Base-by-base conservation (phyloP, 192 early-diverging fungal species). In the Chytriomyces hyalinus region DNA sequence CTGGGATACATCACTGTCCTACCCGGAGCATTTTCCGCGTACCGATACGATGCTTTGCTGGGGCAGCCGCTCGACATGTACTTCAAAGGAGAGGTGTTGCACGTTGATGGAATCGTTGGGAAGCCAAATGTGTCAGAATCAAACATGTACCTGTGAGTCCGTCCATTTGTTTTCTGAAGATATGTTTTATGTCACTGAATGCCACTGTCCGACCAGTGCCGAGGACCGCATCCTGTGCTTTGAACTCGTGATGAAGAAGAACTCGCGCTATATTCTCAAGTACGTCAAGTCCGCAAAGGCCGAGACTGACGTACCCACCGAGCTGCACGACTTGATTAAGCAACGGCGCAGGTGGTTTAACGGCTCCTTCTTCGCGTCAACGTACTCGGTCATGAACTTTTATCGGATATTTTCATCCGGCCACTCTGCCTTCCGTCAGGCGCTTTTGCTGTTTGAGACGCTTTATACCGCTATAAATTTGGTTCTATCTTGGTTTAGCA, bases 141-240 rank as follows among this genome's bases (percentile, higher is more conserved):
- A 36, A 83, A 87, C 68, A 79, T 87, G 80, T 84, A 81, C 65
- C 67, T 80, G 60, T 69, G 47, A 47, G 67, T 69, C n/a, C 17
- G 15, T 48, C 28, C 2, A n/a, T 7, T 53, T 70, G 53, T 8
- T 36, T 49, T 6, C 64, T 36, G 4, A 36, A 53, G 75, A 87
- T 93, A 88, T 93, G 93, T 74, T 36, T 26, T 50, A 53, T 65
- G 5, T 4, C 24, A 71, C 66, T 71, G 8, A 7, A 61, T 59
- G 15, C 26, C 49, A 64, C 11, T 45, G 36, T 47, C 36, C 36
- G 36, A 36, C 36, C 36, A 78, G 88, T 47, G 93, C 93, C 8
- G 93, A 94, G 81, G 93, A 94, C 78, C 90, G 93, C 67, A 94
- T 94, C 65, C 80, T 94, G 17, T 94, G 93, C 80, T 94, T 93